Percentiles rank a stretch among this genome's conserved stretches.
These are phyloP conservation scores for Globisporangium parvum DNA, from an alignment of 352 stramenopile genomes.

Conservation along the genomic window DNA sequence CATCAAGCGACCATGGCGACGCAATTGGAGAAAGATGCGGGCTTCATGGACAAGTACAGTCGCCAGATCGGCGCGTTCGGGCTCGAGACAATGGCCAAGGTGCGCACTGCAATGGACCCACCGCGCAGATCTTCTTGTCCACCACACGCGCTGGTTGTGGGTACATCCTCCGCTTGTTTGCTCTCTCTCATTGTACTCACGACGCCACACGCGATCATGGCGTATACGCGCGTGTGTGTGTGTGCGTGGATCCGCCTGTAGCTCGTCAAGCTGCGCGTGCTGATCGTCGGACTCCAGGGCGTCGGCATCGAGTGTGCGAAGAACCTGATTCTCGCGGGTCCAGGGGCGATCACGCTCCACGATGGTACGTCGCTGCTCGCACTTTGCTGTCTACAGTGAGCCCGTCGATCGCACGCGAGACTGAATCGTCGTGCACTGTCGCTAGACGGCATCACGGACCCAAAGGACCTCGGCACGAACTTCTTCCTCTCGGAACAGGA, in stretches of 20 bases:
- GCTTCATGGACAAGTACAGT: constrained; percentile 93
- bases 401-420: background rate
- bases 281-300: constrained; percentile 82
- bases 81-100: constrained; percentile 90
- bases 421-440: background rate
- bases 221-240: background rate
- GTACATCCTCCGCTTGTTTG: background rate
- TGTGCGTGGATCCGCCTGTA: constrained; percentile 17
- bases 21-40: constrained; percentile 78
- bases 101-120: constrained; percentile 17
- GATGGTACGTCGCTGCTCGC: constrained; percentile 35
- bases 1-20: constrained; percentile 43
- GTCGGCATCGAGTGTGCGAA: constrained; percentile 90
- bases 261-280: constrained; percentile 76
- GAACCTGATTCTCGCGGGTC: constrained; percentile 91
- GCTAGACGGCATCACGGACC: constrained; percentile 53
- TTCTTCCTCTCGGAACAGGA: constrained; percentile 89
- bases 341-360: constrained; percentile 82
- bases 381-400: background rate
- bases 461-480: constrained; percentile 89
- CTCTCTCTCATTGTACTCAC: background rate
- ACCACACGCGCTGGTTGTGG: background rate
- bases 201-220: background rate
- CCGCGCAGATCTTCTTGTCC: background rate
- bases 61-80: constrained; percentile 90